Evolutionary conservation across 345 rosid genomes (phyloP).

Genomic region (Brassica juncea): DNA sequence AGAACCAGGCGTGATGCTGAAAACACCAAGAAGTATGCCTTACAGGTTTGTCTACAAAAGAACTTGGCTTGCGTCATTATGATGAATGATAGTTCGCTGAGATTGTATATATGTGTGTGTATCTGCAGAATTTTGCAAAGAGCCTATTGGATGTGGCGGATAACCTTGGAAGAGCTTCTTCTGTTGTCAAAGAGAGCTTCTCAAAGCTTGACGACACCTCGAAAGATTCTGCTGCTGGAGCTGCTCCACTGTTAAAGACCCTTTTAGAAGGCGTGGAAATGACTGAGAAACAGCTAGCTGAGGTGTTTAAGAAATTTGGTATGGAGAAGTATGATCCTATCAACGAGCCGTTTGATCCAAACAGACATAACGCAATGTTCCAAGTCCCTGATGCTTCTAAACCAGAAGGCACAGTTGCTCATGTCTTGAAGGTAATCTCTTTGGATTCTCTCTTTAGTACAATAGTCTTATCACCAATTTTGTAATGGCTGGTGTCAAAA

Average conservation of each 20-base stretch:
- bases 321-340: conserved; percentile 71
- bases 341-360: conserved; percentile 88
- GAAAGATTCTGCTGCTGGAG: conserved; percentile 53
- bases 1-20: conserved; percentile 93
- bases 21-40: conserved; percentile 79
- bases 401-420: conserved; percentile 83
- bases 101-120: not conserved
- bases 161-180: conserved; percentile 92
- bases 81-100: not conserved
- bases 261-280: conserved; percentile 93
- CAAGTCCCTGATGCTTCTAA: conserved; percentile 78
- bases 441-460: too few relatives aligned
- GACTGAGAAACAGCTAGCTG: conserved; percentile 89
- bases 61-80: not conserved
- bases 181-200: conserved; percentile 76
- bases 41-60: conserved; percentile 55
- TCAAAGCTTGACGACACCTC: conserved; percentile 71
- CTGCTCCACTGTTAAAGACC: conserved; percentile 66
- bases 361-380: conserved; percentile 79
- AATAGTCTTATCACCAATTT: not conserved
- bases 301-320: conserved; percentile 83
- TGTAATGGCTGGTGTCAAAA: not conserved
- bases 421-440: conserved; percentile 91
- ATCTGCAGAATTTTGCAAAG: conserved; percentile 75
- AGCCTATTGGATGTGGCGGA: conserved; percentile 84